Percentiles rank a stretch among this genome's conserved stretches.
phyloP scores from a whole-genome alignment of 2,329 filamentous ascomycete species.

The Colletotrichum sublineola region DNA sequence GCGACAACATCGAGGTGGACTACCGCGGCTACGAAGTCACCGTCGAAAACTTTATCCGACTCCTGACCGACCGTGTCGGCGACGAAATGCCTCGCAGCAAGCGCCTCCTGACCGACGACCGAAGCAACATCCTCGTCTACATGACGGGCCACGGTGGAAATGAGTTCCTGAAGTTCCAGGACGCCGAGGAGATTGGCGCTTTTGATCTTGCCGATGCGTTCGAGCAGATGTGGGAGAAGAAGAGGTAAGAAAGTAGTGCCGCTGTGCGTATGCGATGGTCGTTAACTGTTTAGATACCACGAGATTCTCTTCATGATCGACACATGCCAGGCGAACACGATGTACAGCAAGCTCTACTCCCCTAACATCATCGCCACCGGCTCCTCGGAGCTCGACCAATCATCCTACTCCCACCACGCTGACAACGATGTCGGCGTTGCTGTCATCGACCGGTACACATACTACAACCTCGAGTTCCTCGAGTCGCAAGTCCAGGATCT shows the following conservation, averaged over 20 bases:
- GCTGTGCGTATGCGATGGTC: neutral
- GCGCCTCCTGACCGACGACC: slow-evolving; percentile 91
- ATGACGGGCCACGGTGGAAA: slow-evolving; percentile 99
- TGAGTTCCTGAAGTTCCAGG: slow-evolving; percentile 98
- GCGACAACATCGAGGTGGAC: slow-evolving; percentile 99
- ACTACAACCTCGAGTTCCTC: slow-evolving; percentile 97
- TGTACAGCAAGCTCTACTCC: slow-evolving; percentile 98
- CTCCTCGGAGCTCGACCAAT: slow-evolving; percentile 95
- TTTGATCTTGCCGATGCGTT: slow-evolving; percentile 98
- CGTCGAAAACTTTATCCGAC: slow-evolving; percentile 97
- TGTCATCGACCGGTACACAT: slow-evolving; percentile 98
- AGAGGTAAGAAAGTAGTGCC: slow-evolving; percentile 70
- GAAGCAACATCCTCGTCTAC: slow-evolving; percentile 97
- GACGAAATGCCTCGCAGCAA: slow-evolving; percentile 97
- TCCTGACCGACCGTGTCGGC: slow-evolving; percentile 93
- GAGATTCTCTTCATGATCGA: slow-evolving; percentile 99
- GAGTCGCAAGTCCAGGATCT: slow-evolving; percentile 90
- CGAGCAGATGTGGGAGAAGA: slow-evolving; percentile 99
- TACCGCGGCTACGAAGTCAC: slow-evolving; percentile 99
- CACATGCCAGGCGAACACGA: slow-evolving; percentile 98
- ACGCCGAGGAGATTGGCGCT: slow-evolving; percentile 95
- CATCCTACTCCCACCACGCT: slow-evolving; percentile 96
- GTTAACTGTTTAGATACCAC: slow-evolving; percentile 75
- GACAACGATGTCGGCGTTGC: slow-evolving; percentile 98
- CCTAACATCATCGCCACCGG: slow-evolving; percentile 98